Percentiles rank a stretch among this genome's conserved stretches.
Evolutionary conservation across 2,329 filamentous ascomycete genomes (phyloP).

Genomic region (Chrysoporthe puriensis): DNA sequence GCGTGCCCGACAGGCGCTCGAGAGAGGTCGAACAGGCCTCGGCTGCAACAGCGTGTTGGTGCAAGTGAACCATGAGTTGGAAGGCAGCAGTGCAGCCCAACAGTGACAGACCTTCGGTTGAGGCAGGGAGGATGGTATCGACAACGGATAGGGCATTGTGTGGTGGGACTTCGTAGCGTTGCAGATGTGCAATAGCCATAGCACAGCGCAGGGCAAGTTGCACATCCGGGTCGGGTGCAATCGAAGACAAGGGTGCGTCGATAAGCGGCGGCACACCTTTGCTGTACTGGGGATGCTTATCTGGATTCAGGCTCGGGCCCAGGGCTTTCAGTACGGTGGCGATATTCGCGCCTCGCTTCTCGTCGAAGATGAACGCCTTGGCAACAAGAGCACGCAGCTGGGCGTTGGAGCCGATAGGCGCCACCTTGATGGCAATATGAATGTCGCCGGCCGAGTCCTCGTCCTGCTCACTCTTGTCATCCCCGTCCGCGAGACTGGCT

Average conservation of each 20-base stretch:
- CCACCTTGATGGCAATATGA: constrained; percentile 69
- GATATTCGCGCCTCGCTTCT: constrained; percentile 60
- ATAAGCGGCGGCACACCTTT: constrained; percentile 47
- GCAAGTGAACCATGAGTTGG: constrained; percentile 59
- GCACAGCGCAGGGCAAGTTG: constrained; percentile 62
- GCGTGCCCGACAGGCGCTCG: constrained; percentile 59
- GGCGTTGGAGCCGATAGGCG: constrained; percentile 78
- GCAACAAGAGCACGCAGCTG: constrained; percentile 63
- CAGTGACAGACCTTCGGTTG: constrained; percentile 52
- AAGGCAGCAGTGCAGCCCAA: constrained; percentile 64
- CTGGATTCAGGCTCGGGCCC: constrained; percentile 43
- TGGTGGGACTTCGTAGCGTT: constrained; percentile 47
- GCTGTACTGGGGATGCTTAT: constrained; percentile 38
- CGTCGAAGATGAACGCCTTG: constrained; percentile 58
- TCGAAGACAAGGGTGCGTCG: constrained; percentile 46
- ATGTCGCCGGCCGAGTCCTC: constrained; percentile 54
- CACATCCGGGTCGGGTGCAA: constrained; percentile 54
- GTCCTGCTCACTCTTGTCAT: constrained; percentile 46
- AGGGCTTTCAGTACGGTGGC: constrained; percentile 59
- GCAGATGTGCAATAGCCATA: constrained; percentile 63
- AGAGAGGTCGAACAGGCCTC: constrained; percentile 53
- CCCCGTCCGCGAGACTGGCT: constrained; percentile 60
- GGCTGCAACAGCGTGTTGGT: constrained; percentile 50
- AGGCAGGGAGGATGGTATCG: constrained; percentile 51
- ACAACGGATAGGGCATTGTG: constrained; percentile 52